phyloP scores from a whole-genome alignment of 306 rosid genomes.

The Adenanthera pavonina region DNA sequence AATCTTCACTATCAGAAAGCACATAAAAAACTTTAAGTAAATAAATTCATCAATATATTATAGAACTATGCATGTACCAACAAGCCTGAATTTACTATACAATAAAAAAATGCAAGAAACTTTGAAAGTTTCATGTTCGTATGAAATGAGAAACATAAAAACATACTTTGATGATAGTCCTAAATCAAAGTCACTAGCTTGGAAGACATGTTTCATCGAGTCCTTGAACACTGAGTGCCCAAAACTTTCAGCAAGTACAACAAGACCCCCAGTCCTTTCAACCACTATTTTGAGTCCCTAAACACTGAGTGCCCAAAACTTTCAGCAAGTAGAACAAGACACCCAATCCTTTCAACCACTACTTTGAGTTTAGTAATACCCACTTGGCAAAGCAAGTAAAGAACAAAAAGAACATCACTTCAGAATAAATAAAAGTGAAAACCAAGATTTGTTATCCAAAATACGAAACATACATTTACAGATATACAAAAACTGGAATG shows the following conservation, averaged over 20 bases:
- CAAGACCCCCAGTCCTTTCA: no score
- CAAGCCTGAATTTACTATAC: no score
- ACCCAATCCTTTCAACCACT: constrained; percentile 88
- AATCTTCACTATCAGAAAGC: not conserved
- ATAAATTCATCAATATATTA: not conserved
- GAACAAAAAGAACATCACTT: constrained; percentile 25
- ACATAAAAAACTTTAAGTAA: not conserved
- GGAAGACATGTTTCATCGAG: constrained; percentile 77
- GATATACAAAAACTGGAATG: constrained; percentile 24
- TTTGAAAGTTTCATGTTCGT: constrained; percentile 26
- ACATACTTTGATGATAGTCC: no score
- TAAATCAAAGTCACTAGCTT: no score
- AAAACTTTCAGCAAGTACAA: no score
- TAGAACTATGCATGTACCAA: no score
- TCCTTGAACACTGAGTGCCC: no score
- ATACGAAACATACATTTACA: not conserved
- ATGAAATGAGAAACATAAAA: no score
- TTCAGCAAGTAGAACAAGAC: no score
- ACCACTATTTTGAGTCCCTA: no score
- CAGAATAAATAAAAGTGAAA: constrained; percentile 7
- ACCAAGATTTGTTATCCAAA: not conserved
- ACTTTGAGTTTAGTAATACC: constrained; percentile 95
- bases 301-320: constrained; percentile 86
- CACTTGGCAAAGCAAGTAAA: constrained; percentile 57
- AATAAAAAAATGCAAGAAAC: constrained; percentile 17